A percentile compares a stretch with the other conserved stretches of the same genome.
These are phyloP conservation scores for Talaromyces trachyspermus DNA, from an alignment of 495 filamentous ascomycete genomes.

Conservation along the genomic window DNA sequence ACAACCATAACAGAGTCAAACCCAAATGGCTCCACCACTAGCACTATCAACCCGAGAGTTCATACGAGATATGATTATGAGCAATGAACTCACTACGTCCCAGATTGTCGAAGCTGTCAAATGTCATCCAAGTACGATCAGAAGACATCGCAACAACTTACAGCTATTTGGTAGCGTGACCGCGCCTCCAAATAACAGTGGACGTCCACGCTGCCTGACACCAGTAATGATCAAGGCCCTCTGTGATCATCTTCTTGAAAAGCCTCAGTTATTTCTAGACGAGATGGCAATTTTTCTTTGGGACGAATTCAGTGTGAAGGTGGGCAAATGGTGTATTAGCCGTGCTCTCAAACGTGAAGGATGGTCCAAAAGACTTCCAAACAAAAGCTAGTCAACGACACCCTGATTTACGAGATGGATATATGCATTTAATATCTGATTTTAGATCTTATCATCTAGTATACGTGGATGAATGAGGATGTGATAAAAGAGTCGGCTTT, in stretches of 20 bases:
- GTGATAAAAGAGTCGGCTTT: constrained; percentile 22
- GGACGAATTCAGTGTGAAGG: constrained; percentile 12
- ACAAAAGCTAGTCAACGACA: constrained; percentile 16
- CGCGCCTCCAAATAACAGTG: constrained; percentile 17
- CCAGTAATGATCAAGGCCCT: constrained; percentile 21
- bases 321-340: constrained; percentile 4
- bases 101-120: constrained; percentile 18
- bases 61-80: constrained; percentile 17
- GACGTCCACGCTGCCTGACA: constrained; percentile 16
- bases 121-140: constrained; percentile 18
- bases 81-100: constrained; percentile 12
- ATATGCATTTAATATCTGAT: constrained; percentile 23
- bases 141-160: constrained; percentile 22
- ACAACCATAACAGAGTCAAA: constrained; percentile 3
- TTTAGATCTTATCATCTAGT: constrained; percentile 25
- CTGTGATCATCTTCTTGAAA: constrained; percentile 17
- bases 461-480: constrained; percentile 28
- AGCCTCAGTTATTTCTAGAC: constrained; percentile 16
- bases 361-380: constrained; percentile 11
- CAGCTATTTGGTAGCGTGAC: constrained; percentile 20
- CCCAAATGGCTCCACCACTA: constrained; percentile 10
- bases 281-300: constrained; percentile 18
- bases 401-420: constrained; percentile 24
- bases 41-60: constrained; percentile 9
- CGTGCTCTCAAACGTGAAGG: constrained; percentile 13